Evolutionary conservation across 164 flowering plant genomes (phyloP).

Genomic region (Pachysandra terminalis): DNA sequence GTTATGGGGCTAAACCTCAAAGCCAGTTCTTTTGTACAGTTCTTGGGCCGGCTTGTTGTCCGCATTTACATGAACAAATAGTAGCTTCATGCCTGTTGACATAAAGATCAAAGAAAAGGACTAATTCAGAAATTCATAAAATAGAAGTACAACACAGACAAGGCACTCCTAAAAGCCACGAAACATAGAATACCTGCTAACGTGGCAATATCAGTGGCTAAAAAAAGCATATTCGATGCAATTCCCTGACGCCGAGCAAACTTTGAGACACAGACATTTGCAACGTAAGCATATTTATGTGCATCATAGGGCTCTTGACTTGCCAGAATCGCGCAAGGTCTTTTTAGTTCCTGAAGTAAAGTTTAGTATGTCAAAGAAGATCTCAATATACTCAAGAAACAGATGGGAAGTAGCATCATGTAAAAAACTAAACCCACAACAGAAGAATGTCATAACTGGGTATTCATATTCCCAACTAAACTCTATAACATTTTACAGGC

Average conservation of each 20-base stretch:
- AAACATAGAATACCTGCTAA: conserved; percentile 33
- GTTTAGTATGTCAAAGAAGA: neutral
- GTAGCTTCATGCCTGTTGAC: conserved; percentile 45
- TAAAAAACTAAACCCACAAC: too few relatives aligned
- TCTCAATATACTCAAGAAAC: too few relatives aligned
- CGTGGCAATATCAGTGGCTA: conserved; percentile 51
- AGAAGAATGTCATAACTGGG: neutral
- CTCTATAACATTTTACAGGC: neutral
- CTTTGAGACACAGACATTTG: conserved; percentile 62
- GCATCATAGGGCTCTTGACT: conserved; percentile 42
- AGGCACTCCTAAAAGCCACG: neutral
- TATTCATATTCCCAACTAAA: neutral
- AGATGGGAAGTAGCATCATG: too few relatives aligned
- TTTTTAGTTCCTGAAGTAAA: conserved; percentile 41
- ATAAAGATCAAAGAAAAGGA: conserved; percentile 4
- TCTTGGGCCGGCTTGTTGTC: conserved; percentile 59
- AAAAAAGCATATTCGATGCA: conserved; percentile 53
- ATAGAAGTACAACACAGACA: neutral
- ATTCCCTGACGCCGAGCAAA: conserved; percentile 65
- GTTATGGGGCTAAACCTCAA: conserved; percentile 36
- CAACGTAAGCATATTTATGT: conserved; percentile 57
- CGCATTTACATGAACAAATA: conserved; percentile 63
- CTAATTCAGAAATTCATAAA: neutral
- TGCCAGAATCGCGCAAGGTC: conserved; percentile 29
- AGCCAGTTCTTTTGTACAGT: conserved; percentile 52